These are phyloP conservation scores for Dovyalis caffra DNA, from an alignment of 345 rosid genomes.

Conservation along the genomic window DNA sequence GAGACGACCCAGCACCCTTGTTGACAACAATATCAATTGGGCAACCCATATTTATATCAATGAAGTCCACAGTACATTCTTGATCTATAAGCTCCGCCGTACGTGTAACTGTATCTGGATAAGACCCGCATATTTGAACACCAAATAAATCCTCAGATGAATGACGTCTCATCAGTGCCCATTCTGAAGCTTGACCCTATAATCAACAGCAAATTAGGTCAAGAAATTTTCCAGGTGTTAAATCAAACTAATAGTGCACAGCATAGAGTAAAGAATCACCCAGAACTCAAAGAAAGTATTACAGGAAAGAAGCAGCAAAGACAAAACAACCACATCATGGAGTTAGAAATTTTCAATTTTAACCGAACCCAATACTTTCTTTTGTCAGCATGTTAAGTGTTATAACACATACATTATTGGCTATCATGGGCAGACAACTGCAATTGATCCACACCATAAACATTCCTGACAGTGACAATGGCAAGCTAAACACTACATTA, in stretches of 20 bases:
- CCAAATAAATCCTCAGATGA: conserved; percentile 88
- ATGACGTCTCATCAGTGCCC: conserved; percentile 94
- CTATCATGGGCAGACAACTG: neutral
- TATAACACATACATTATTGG: too few species aligned
- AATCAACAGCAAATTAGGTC: conserved; percentile 2
- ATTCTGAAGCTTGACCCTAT: conserved; percentile 98
- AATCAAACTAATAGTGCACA: neutral
- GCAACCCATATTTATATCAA: conserved; percentile 98
- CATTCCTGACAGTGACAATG: neutral
- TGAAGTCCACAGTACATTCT: conserved; percentile 80
- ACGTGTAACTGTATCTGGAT: conserved; percentile 64
- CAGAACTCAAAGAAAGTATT: conserved; percentile 1
- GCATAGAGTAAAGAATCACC: neutral
- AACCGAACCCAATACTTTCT: too few species aligned
- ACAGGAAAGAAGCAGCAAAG: neutral
- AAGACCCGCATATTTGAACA: conserved; percentile 89
- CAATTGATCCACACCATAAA: neutral
- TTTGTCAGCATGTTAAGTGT: neutral
- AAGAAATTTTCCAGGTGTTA: neutral
- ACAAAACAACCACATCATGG: neutral
- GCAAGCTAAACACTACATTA: neutral
- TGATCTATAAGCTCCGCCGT: conserved; percentile 78
- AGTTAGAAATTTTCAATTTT: too few species aligned
- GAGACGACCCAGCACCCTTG: conserved; percentile 95
- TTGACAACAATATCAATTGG: conserved; percentile 87